phyloP scores from a whole-genome alignment of 106 monocot species.

The Ottelia alismoides region DNA sequence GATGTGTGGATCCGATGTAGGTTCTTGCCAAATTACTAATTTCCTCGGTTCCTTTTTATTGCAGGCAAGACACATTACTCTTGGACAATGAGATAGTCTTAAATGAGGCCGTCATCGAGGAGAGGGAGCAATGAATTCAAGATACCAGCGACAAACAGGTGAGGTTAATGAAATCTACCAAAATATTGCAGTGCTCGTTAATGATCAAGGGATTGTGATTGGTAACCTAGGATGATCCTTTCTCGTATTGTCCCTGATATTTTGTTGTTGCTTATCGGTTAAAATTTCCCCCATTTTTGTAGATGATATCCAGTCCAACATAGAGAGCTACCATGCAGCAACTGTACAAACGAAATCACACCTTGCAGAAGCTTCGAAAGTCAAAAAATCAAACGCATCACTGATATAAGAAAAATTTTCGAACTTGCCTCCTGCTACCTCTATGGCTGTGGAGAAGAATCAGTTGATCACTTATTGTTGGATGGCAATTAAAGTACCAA shows the following conservation, averaged over 20 bases:
- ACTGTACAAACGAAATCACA: constrained; percentile 57
- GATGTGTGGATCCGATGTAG: not conserved
- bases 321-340: constrained; percentile 46
- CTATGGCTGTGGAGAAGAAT: too few species aligned
- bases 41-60: not conserved
- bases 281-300: not conserved
- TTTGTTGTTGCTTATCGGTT: not conserved
- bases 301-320: constrained; percentile 81
- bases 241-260: not conserved
- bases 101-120: constrained; percentile 92
- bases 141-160: constrained; percentile 84
- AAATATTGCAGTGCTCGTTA: constrained; percentile 74
- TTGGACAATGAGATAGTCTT: constrained; percentile 83
- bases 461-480: too few species aligned
- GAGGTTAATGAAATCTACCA: constrained; percentile 87
- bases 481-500: too few species aligned
- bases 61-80: constrained; percentile 60
- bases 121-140: constrained; percentile 76
- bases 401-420: constrained; percentile 50
- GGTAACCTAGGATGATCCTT: constrained; percentile 25
- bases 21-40: not conserved
- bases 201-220: constrained; percentile 80
- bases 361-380: constrained; percentile 51
- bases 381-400: constrained; percentile 69
- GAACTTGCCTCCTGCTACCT: too few species aligned